Evolutionary conservation across 2,329 filamentous ascomycete species (phyloP).

Genomic region (Tolypocladium album): DNA sequence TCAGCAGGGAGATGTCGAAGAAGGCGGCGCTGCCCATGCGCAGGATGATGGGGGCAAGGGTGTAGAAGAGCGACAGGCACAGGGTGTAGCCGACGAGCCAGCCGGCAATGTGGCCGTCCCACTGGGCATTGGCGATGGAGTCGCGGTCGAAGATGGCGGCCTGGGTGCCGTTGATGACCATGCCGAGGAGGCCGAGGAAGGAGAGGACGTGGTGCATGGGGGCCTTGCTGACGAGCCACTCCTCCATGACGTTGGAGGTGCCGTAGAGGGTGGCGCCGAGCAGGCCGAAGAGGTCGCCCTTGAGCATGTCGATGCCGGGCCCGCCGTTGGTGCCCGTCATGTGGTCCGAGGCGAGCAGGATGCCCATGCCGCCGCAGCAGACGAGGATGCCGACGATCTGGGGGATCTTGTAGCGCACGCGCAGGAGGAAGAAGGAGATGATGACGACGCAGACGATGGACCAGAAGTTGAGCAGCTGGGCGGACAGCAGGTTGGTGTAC

Average conservation of each 20-base stretch:
- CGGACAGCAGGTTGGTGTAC: constrained; percentile 83
- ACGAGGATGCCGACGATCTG: constrained; percentile 82
- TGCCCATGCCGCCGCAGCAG: constrained; percentile 81
- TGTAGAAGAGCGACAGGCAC: constrained; percentile 76
- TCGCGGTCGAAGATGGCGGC: constrained; percentile 82
- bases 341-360: constrained; percentile 80
- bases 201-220: constrained; percentile 90
- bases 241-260: constrained; percentile 81
- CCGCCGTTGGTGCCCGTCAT: constrained; percentile 65
- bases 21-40: constrained; percentile 87
- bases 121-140: constrained; percentile 6
- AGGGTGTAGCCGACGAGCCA: constrained; percentile 89
- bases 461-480: constrained; percentile 98
- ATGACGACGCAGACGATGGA: constrained; percentile 87
- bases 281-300: constrained; percentile 87
- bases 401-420: constrained; percentile 78
- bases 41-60: constrained; percentile 74
- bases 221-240: constrained; percentile 80
- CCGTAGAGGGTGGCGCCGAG: constrained; percentile 88
- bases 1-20: constrained; percentile 91
- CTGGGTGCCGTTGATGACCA: constrained; percentile 84
- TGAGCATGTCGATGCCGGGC: constrained; percentile 60
- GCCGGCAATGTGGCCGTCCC: constrained; percentile 44
- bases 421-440: constrained; percentile 71
- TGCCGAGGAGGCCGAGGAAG: constrained; percentile 79